Percentiles rank a stretch among this genome's conserved stretches.
These are phyloP conservation scores for Diospyros lotus DNA, from an alignment of 148 eudicot species.

Conservation along the genomic window DNA sequence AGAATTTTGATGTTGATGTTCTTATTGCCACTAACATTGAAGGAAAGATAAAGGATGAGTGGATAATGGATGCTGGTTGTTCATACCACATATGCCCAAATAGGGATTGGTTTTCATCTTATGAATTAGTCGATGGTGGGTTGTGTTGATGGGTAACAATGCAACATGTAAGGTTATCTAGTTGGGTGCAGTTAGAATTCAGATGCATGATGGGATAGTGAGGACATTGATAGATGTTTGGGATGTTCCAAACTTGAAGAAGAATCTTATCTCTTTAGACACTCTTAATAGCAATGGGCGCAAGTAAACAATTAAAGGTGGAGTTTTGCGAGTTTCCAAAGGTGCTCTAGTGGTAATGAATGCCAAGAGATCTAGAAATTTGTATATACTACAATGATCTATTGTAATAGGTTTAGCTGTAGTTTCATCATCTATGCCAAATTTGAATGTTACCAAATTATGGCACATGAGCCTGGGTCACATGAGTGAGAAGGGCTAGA, in stretches of 20 bases:
- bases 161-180: background rate
- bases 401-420: background rate
- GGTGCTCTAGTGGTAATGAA: background rate
- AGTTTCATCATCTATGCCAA: background rate
- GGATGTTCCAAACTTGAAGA: constrained; percentile 6
- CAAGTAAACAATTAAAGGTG: background rate
- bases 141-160: constrained; percentile 7
- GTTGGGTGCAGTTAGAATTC: background rate
- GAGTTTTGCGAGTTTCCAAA: background rate
- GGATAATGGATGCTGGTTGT: too few species aligned
- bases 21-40: too few species aligned
- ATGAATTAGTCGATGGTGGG: background rate
- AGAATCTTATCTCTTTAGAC: background rate
- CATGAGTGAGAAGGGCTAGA: constrained; percentile 3
- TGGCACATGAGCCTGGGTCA: constrained; percentile 7
- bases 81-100: constrained; percentile 6
- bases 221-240: background rate
- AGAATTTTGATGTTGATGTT: too few species aligned
- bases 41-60: too few species aligned
- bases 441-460: background rate
- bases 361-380: background rate
- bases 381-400: too few species aligned
- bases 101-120: constrained; percentile 1
- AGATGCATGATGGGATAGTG: background rate
- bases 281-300: background rate